Conservation (phyloP, 768 basidiomycete species). For the Polyporus arcularius region DNA sequence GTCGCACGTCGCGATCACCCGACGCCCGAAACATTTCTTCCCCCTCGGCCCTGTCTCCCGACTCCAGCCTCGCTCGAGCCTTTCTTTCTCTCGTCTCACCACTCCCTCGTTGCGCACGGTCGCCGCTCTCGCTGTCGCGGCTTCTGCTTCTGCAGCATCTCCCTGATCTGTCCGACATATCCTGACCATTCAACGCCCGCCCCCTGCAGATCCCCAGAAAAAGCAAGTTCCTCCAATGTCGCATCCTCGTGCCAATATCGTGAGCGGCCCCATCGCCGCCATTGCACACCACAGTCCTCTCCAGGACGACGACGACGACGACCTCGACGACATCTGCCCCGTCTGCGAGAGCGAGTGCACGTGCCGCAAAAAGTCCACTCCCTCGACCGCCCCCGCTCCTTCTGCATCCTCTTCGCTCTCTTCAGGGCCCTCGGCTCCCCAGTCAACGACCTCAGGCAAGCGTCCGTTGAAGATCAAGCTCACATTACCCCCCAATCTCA, state of each 20-base stretch:
- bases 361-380: slow-evolving; percentile 54
- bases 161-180: slow-evolving; percentile 4
- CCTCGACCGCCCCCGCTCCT: slow-evolving; percentile 28
- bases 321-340: slow-evolving; percentile 86
- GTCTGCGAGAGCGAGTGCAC: slow-evolving; percentile 92
- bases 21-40: slow-evolving; percentile 10
- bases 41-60: slow-evolving; percentile 12
- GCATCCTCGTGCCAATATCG: slow-evolving; percentile 69
- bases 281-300: slow-evolving; percentile 8
- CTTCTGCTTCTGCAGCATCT: neutral
- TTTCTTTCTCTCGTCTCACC: neutral
- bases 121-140: neutral
- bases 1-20: slow-evolving; percentile 10
- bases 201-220: slow-evolving; percentile 39
- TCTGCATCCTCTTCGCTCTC: slow-evolving; percentile 36
- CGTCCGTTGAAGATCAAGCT: slow-evolving; percentile 73
- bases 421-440: slow-evolving; percentile 32
- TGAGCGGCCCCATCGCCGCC: slow-evolving; percentile 41
- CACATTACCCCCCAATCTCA: slow-evolving; percentile 57
- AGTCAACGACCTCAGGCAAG: slow-evolving; percentile 22
- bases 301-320: slow-evolving; percentile 54
- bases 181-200: slow-evolving; percentile 9
- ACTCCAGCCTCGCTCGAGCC: slow-evolving; percentile 2
- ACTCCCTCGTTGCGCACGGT: neutral
- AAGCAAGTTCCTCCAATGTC: slow-evolving; percentile 64